These are phyloP conservation scores for Phytophthora agathidicida DNA, from an alignment of 352 stramenopile species.

Conservation along the genomic window DNA sequence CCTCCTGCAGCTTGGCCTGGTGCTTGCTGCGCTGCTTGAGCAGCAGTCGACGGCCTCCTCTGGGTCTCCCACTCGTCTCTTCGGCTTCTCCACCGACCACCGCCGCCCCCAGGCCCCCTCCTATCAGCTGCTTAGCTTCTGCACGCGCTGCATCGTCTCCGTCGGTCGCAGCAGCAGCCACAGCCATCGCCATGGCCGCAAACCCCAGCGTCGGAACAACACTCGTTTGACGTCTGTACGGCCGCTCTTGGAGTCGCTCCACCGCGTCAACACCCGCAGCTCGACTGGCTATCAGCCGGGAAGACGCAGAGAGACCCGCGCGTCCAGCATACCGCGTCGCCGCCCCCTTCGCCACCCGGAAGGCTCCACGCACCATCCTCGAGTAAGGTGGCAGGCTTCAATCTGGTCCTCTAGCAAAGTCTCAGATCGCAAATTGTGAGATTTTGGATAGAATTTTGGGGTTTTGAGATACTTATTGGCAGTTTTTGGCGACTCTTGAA, in stretches of 20 bases:
- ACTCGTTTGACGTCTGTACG: neutral
- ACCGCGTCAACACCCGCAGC: neutral
- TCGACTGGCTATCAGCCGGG: neutral
- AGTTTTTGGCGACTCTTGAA: constrained; percentile 11
- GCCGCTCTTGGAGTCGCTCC: neutral
- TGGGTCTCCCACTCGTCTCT: constrained; percentile 15
- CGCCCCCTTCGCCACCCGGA: neutral
- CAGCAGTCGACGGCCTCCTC: constrained; percentile 41
- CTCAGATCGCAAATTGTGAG: constrained; percentile 14
- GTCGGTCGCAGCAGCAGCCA: constrained; percentile 7
- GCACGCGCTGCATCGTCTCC: constrained; percentile 1
- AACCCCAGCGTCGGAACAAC: constrained; percentile 6
- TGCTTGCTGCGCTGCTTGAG: constrained; percentile 72
- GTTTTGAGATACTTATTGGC: no score
- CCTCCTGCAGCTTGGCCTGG: constrained; percentile 64
- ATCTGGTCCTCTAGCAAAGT: constrained; percentile 10
- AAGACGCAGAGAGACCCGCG: neutral
- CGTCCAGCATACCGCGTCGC: neutral
- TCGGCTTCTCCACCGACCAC: constrained; percentile 11
- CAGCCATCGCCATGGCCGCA: constrained; percentile 11
- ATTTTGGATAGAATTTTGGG: constrained; percentile 1
- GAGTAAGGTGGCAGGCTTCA: no score
- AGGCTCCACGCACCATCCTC: constrained; percentile 9
- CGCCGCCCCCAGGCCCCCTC: neutral
- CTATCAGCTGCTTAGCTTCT: constrained; percentile 16